phyloP scores from a whole-genome alignment of 1,139 yeast species.

The Yamadazyma sp. region DNA sequence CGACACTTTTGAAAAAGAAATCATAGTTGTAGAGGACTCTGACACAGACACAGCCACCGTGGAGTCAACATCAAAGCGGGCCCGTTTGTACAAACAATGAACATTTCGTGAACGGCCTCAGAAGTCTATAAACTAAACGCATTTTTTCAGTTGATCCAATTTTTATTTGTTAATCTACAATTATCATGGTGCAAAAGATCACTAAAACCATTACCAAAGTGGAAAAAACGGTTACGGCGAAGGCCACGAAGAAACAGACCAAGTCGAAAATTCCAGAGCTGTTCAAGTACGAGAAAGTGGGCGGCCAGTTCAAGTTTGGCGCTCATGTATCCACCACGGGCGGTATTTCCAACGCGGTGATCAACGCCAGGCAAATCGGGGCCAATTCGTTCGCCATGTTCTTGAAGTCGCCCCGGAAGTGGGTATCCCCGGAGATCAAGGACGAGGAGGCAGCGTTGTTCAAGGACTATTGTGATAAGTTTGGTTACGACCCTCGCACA shows the following conservation, averaged over 20 bases:
- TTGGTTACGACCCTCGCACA: conserved; percentile 68
- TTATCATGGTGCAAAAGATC: neutral
- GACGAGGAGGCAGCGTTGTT: conserved; percentile 69
- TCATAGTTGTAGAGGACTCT: too few relatives aligned
- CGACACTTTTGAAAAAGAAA: too few relatives aligned
- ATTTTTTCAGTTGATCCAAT: neutral
- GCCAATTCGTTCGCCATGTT: conserved; percentile 88
- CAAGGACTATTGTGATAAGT: conserved; percentile 56
- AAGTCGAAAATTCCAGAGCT: conserved; percentile 8
- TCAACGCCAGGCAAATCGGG: conserved; percentile 74
- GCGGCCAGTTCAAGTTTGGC: conserved; percentile 56
- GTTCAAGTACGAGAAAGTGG: conserved; percentile 25
- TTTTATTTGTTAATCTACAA: too few relatives aligned
- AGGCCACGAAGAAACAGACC: neutral
- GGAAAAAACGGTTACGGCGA: neutral
- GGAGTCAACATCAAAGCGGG: too few relatives aligned
- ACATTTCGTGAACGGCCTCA: too few relatives aligned
- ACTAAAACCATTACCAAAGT: conserved; percentile 1
- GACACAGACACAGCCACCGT: too few relatives aligned
- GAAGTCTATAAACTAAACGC: neutral
- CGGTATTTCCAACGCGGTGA: conserved; percentile 72
- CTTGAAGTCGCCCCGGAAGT: conserved; percentile 84
- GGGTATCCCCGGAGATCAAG: conserved; percentile 81
- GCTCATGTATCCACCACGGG: conserved; percentile 80
- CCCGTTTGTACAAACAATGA: neutral